Percentiles rank a stretch among this genome's conserved stretches.
Conservation (phyloP, 2,329 filamentous ascomycete genomes). For the Cordyceps cateniannulata region DNA sequence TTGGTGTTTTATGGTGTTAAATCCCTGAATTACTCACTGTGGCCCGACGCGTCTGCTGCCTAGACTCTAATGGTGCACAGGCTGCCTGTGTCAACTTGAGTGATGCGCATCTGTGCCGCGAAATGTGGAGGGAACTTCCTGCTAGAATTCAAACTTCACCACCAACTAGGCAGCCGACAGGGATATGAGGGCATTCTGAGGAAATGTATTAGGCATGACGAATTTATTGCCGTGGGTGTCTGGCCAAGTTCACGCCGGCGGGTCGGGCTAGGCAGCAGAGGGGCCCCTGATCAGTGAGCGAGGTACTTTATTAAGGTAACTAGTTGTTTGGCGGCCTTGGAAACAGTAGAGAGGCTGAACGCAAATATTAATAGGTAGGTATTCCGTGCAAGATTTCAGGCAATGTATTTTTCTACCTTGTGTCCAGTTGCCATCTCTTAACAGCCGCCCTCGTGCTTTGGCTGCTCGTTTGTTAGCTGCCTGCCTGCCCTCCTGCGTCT, state of each 20-base stretch:
- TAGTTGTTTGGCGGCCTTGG: no score
- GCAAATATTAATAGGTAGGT: no score
- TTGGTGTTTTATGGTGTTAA: not conserved
- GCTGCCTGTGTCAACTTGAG: not conserved
- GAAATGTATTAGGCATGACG: not conserved
- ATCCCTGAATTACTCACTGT: not conserved
- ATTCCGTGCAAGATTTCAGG: not conserved
- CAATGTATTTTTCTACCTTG: not conserved
- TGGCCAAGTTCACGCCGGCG: not conserved
- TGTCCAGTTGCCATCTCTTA: not conserved
- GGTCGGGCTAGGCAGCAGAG: slow-evolving; percentile 11
- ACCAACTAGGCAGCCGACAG: slow-evolving; percentile 6
- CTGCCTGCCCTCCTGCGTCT: not conserved
- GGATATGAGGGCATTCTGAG: not conserved
- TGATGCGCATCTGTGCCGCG: no score
- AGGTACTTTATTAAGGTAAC: not conserved
- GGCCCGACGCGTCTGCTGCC: slow-evolving; percentile 6
- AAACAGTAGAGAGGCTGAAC: no score
- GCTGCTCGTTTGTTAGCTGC: not conserved
- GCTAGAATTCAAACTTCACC: not conserved
- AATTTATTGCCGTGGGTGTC: no score
- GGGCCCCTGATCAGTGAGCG: not conserved
- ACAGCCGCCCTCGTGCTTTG: not conserved
- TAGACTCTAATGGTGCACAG: not conserved
- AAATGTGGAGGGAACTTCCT: not conserved